Evolutionary conservation across 1,139 yeast genomes (phyloP).

Genomic region (Blastobotrys raffinosifermentans): DNA sequence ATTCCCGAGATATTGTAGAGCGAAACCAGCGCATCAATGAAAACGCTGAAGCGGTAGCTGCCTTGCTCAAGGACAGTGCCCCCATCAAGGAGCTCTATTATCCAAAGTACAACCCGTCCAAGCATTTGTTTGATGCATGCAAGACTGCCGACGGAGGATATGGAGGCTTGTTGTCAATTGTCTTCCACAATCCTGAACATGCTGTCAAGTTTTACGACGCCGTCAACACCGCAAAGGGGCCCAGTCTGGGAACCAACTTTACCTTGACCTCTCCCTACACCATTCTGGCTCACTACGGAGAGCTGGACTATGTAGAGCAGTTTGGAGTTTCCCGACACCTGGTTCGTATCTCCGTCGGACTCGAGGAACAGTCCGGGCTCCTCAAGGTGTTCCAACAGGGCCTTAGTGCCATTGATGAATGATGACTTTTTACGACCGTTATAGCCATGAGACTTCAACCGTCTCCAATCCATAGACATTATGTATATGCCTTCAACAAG

Average conservation of each 20-base stretch:
- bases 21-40: conserved; percentile 62
- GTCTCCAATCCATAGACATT: no score
- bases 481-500: no score
- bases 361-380: conserved; percentile 40
- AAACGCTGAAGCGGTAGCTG: conserved; percentile 54
- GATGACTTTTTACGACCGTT: no score
- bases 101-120: conserved; percentile 55
- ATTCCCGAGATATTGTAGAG: conserved; percentile 77
- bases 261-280: conserved; percentile 91
- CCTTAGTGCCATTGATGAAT: conserved; percentile 16
- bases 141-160: conserved; percentile 76
- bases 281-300: conserved; percentile 80
- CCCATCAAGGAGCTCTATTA: conserved; percentile 59
- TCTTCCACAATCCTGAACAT: conserved; percentile 58
- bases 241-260: conserved; percentile 90
- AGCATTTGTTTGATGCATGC: conserved; percentile 61
- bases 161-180: conserved; percentile 81
- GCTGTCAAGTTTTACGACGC: conserved; percentile 74
- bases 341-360: conserved; percentile 80
- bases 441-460: no score
- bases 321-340: conserved; percentile 83
- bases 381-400: conserved; percentile 37
- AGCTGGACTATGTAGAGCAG: conserved; percentile 70
- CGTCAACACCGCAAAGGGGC: conserved; percentile 78
- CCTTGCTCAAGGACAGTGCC: conserved; percentile 33